phyloP scores from a whole-genome alignment of 176 grass and related monocot genomes.

The Bothriochloa decipiens region DNA sequence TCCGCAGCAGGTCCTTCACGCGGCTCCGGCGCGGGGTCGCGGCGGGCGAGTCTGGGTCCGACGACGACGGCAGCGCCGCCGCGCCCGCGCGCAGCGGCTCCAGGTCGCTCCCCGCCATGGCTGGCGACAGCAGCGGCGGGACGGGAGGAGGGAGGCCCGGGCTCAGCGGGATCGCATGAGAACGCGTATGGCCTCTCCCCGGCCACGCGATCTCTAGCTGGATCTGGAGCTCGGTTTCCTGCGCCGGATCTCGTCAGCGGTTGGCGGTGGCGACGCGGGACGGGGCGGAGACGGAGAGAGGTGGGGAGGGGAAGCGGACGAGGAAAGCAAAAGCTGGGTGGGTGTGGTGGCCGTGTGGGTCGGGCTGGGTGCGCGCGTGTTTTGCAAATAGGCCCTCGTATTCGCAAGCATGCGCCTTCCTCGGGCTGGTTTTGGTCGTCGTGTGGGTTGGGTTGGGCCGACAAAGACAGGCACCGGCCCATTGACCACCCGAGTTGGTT shows the following conservation, averaged over 20 bases:
- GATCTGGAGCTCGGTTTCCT: constrained; percentile 37
- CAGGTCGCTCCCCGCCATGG: constrained; percentile 71
- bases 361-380: constrained; percentile 8
- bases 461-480: neutral
- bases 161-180: constrained; percentile 43
- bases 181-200: neutral
- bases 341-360: neutral
- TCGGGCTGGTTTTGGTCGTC: neutral
- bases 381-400: constrained; percentile 29
- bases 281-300: constrained; percentile 14
- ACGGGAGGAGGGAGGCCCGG: neutral
- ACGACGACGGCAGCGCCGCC: constrained; percentile 48
- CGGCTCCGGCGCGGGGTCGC: constrained; percentile 45
- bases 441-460: neutral
- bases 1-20: constrained; percentile 50
- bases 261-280: constrained; percentile 32
- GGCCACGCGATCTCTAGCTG: neutral
- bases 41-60: constrained; percentile 44
- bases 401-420: neutral
- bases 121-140: neutral
- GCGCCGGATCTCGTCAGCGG: constrained; percentile 50
- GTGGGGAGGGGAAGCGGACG: constrained; percentile 4
- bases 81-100: constrained; percentile 47
- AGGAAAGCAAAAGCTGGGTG: constrained; percentile 18
- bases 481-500: constrained; percentile 1